These are phyloP conservation scores for Chytridiales sp. DNA, from an alignment of 371 early-diverging fungal species.

Conservation along the genomic window DNA sequence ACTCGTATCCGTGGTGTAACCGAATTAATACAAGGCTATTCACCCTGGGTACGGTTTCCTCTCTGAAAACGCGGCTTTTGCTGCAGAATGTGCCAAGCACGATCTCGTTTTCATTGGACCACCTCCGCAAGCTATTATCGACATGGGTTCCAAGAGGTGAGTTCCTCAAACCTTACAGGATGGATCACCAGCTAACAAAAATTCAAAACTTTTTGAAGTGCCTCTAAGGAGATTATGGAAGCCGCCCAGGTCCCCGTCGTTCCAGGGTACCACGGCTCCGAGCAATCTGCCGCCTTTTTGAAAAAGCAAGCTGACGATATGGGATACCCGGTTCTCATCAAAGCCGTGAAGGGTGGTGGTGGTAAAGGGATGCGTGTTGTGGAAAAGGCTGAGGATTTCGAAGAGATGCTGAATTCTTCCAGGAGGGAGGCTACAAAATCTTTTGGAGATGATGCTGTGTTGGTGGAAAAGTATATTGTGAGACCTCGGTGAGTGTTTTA, in stretches of 20 bases:
- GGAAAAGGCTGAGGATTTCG: slow-evolving; percentile 71
- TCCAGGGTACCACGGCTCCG: slow-evolving; percentile 93
- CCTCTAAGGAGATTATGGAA: slow-evolving; percentile 89
- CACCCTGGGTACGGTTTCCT: slow-evolving; percentile 81
- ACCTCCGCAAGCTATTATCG: slow-evolving; percentile 80
- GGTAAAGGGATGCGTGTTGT: slow-evolving; percentile 93
- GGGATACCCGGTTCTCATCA: slow-evolving; percentile 91
- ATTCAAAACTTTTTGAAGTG: slow-evolving; percentile 51
- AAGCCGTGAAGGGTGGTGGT: slow-evolving; percentile 96
- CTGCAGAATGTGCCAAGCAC: slow-evolving; percentile 73
- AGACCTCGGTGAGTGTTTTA: slow-evolving; percentile 59
- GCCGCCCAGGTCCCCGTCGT: slow-evolving; percentile 87
- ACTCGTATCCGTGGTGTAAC: background rate
- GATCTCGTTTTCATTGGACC: slow-evolving; percentile 89
- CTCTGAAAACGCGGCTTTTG: slow-evolving; percentile 85
- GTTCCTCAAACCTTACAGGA: slow-evolving; percentile 15
- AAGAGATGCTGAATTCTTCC: slow-evolving; percentile 80
- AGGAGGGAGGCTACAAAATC: slow-evolving; percentile 84
- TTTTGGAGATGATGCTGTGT: slow-evolving; percentile 87
- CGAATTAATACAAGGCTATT: slow-evolving; percentile 67
- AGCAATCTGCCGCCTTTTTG: slow-evolving; percentile 74
- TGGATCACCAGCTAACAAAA: background rate
- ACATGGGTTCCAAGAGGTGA: slow-evolving; percentile 94
- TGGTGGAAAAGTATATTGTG: slow-evolving; percentile 88
- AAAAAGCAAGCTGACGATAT: slow-evolving; percentile 77